Percentiles rank a stretch among this genome's conserved stretches.
Evolutionary conservation across 2,329 filamentous ascomycete species (phyloP).

Genomic region (Fusarium tupiense): DNA sequence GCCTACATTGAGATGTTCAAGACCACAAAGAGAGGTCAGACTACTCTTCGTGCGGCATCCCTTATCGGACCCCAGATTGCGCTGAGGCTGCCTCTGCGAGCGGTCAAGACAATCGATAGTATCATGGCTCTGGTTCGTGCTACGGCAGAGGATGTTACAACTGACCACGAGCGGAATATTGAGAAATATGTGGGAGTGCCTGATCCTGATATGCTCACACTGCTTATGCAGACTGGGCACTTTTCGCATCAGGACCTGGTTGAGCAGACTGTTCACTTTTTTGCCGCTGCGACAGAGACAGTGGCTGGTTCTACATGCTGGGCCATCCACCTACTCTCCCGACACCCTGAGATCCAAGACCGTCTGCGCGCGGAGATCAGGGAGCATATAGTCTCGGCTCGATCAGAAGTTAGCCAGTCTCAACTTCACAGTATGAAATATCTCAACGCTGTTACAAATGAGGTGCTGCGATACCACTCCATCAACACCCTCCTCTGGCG

Average conservation of each 20-base stretch:
- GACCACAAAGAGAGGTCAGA: neutral
- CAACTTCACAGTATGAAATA: neutral
- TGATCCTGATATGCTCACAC: neutral
- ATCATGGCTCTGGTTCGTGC: neutral
- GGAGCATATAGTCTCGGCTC: neutral
- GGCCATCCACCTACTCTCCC: neutral
- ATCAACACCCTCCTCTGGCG: neutral
- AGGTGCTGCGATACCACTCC: neutral
- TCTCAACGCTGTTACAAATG: neutral
- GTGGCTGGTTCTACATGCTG: neutral
- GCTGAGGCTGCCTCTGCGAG: neutral
- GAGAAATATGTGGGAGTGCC: rapidly evolving
- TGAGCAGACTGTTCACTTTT: neutral
- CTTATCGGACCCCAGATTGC: neutral
- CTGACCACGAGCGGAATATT: neutral
- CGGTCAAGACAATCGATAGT: neutral
- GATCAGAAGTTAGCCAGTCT: neutral
- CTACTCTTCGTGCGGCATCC: neutral
- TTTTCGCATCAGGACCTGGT: neutral
- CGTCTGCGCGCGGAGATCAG: neutral
- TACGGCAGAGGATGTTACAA: neutral
- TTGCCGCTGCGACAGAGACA: neutral
- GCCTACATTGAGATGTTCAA: neutral
- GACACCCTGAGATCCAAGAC: neutral
- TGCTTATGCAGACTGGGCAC: neutral